These are phyloP conservation scores for Pterula multifida DNA, from an alignment of 1,284 basidiomycete genomes.

Conservation along the genomic window DNA sequence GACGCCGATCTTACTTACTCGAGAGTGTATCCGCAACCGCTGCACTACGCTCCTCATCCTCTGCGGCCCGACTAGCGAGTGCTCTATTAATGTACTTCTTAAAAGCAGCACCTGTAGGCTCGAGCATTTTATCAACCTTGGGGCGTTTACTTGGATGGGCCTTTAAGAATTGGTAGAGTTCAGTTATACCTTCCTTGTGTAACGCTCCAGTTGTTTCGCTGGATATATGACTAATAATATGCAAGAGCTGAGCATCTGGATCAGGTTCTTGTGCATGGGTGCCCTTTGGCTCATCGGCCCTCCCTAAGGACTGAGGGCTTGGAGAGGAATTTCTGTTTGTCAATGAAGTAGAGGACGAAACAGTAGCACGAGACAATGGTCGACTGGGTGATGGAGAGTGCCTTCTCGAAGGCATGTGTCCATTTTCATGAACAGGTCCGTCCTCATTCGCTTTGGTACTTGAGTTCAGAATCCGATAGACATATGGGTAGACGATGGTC, in stretches of 20 bases:
- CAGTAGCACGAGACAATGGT: conserved; percentile 43
- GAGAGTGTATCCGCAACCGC: conserved; percentile 69
- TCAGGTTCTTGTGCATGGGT: conserved; percentile 54
- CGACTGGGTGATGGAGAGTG: conserved; percentile 24
- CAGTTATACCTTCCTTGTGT: conserved; percentile 89
- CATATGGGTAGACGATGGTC: conserved; percentile 75
- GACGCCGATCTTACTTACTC: conserved; percentile 33
- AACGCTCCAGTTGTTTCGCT: conserved; percentile 76
- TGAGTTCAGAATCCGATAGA: conserved; percentile 76
- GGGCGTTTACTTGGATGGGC: conserved; percentile 81
- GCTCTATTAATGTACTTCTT: conserved; percentile 78
- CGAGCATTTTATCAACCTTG: conserved; percentile 77
- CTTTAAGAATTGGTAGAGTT: conserved; percentile 90
- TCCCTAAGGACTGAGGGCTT: conserved; percentile 53
- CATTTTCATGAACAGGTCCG: conserved; percentile 25
- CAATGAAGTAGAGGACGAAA: conserved; percentile 40
- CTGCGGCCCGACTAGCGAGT: conserved; percentile 70
- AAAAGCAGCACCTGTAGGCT: conserved; percentile 73
- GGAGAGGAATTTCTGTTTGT: conserved; percentile 40
- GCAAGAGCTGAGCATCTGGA: conserved; percentile 66
- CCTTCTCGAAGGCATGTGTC: conserved; percentile 15
- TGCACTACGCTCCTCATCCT: conserved; percentile 69
- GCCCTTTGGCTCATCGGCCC: conserved; percentile 30
- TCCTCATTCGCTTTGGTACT: conserved; percentile 28
- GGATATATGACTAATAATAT: conserved; percentile 84